Percentiles rank a stretch among this genome's conserved stretches.
phyloP scores from a whole-genome alignment of 2,329 filamentous ascomycete genomes.

The Samsoniella hepiali region DNA sequence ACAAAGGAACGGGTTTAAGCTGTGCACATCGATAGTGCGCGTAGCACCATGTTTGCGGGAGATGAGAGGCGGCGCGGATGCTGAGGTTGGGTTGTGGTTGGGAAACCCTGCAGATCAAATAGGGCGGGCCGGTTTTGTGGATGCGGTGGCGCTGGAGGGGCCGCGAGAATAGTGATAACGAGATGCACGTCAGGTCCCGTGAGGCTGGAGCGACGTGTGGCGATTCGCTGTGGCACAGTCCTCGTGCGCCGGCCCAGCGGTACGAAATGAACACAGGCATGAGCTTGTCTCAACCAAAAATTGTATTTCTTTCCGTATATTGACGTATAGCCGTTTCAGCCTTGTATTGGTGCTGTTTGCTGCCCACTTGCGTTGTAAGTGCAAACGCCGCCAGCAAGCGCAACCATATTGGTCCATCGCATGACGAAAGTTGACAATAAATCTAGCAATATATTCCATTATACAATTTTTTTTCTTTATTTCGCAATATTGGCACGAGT shows the following conservation, averaged over 20 bases:
- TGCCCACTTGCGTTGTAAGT: too few species aligned
- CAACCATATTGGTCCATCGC: too few species aligned
- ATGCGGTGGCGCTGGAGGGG: constrained; percentile 4
- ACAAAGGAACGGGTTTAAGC: neutral
- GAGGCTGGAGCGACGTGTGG: neutral
- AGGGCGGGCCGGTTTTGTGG: constrained; percentile 3
- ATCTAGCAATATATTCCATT: too few species aligned
- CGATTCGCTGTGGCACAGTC: neutral
- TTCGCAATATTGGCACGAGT: too few species aligned
- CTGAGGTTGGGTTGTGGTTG: constrained; percentile 2
- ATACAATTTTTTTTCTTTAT: too few species aligned
- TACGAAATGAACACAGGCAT: neutral
- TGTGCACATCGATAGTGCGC: neutral
- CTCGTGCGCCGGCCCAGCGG: neutral
- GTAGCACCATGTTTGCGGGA: constrained; percentile 10
- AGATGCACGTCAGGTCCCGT: neutral
- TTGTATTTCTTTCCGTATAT: too few species aligned
- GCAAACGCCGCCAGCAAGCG: too few species aligned
- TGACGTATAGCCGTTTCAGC: too few species aligned
- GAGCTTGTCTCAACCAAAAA: neutral
- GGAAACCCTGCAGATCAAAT: constrained; percentile 5
- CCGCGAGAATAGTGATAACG: neutral
- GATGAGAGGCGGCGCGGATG: neutral
- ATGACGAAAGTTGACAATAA: too few species aligned
- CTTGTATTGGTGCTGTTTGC: too few species aligned